Percentiles rank a stretch among this genome's conserved stretches.
Evolutionary conservation across 2,329 filamentous ascomycete species (phyloP).

Genomic region (Fusarium phyllophilum): DNA sequence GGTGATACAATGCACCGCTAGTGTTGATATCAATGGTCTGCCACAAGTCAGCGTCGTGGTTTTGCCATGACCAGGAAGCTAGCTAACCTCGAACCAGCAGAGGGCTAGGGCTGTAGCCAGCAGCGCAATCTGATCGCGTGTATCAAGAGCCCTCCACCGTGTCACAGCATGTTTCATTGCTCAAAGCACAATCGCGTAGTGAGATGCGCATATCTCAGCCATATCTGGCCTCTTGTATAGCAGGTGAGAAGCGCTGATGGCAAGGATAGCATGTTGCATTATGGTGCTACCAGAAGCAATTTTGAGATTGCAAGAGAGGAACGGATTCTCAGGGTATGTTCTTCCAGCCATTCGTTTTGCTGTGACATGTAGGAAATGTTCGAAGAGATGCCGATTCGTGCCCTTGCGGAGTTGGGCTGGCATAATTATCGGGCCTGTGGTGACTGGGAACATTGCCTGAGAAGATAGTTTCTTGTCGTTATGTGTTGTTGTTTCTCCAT

Average conservation of each 20-base stretch:
- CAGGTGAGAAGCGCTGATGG: background rate
- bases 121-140: background rate
- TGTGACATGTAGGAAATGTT: background rate
- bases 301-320: background rate
- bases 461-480: background rate
- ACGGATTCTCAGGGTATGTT: background rate
- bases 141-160: background rate
- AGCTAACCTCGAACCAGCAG: background rate
- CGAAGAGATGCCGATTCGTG: background rate
- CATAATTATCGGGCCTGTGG: background rate
- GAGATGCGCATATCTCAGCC: background rate
- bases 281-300: background rate
- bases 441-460: accelerated
- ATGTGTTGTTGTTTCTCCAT: background rate
- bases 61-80: background rate
- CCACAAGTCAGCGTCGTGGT: background rate
- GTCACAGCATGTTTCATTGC: background rate
- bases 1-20: background rate
- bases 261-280: background rate
- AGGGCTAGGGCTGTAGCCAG: background rate
- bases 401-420: background rate
- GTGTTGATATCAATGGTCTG: background rate
- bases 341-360: background rate
- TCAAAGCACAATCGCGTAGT: background rate
- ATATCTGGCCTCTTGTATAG: background rate